Conservation (phyloP, 345 rosid species). For the Citrus inodora region DNA sequence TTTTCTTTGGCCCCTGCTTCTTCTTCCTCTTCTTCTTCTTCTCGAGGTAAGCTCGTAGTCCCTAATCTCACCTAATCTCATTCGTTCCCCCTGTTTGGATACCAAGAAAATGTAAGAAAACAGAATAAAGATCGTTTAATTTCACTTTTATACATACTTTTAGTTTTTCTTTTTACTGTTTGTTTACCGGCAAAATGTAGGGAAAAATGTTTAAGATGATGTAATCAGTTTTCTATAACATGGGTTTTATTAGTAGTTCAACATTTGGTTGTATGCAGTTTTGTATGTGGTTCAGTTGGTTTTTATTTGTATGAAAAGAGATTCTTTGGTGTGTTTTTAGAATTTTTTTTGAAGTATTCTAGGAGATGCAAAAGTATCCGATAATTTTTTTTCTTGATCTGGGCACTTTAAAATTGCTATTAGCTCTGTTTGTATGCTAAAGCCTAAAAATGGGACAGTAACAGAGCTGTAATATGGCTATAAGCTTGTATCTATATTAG, state of each 20-base stretch:
- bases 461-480: neutral
- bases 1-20: neutral
- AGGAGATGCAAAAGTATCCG: neutral
- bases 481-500: neutral
- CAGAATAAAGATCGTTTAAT: neutral
- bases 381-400: neutral
- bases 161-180: neutral
- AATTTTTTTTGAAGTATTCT: neutral
- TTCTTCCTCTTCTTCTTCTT: neutral
- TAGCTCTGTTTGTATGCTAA: neutral
- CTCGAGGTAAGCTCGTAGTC: neutral
- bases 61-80: neutral
- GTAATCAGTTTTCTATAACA: neutral
- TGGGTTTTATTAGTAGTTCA: too few species aligned
- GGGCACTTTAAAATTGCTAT: neutral
- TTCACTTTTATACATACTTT: neutral
- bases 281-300: too few species aligned
- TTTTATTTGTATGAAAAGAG: too few species aligned
- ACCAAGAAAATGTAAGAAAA: neutral
- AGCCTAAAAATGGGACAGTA: neutral
- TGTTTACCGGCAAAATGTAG: neutral
- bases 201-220: neutral
- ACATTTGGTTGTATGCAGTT: neutral
- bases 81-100: neutral
- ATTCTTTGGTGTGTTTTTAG: too few species aligned